Conservation (phyloP, 805 yeast genomes). For the Yarrowia sp. region DNA sequence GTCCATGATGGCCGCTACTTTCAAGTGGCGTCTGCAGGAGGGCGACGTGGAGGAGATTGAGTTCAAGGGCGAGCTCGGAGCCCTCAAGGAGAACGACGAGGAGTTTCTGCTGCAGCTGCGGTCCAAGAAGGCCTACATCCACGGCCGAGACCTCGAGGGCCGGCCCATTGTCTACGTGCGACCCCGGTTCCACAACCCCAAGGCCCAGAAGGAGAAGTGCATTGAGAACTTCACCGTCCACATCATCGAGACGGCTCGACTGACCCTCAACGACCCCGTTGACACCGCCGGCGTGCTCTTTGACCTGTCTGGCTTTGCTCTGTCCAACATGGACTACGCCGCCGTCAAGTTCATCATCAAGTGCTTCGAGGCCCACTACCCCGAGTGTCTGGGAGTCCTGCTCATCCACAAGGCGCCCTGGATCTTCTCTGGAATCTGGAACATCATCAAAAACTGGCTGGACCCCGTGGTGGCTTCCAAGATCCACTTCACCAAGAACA, state of each 20-base stretch:
- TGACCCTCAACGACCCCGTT: slow-evolving; percentile 67
- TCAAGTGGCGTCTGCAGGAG: slow-evolving; percentile 71
- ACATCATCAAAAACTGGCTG: slow-evolving; percentile 85
- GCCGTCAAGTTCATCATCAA: slow-evolving; percentile 87
- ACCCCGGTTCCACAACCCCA: slow-evolving; percentile 70
- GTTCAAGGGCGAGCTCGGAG: slow-evolving; percentile 68
- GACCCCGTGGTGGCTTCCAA: slow-evolving; percentile 96
- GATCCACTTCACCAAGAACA: slow-evolving; percentile 73
- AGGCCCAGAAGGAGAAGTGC: slow-evolving; percentile 66
- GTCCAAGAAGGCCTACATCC: slow-evolving; percentile 66
- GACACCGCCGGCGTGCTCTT: slow-evolving; percentile 83
- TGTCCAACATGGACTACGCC: slow-evolving; percentile 88
- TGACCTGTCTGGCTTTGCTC: slow-evolving; percentile 80
- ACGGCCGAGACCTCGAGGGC: slow-evolving; percentile 68
- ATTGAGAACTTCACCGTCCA: slow-evolving; percentile 72
- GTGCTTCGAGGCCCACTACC: slow-evolving; percentile 94
- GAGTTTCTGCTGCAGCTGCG: slow-evolving; percentile 53
- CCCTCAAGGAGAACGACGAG: slow-evolving; percentile 47
- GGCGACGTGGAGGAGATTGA: slow-evolving; percentile 60
- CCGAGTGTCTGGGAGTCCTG: slow-evolving; percentile 83
- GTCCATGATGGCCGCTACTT: slow-evolving; percentile 67
- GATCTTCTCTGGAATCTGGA: slow-evolving; percentile 95
- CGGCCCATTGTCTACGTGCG: slow-evolving; percentile 82
- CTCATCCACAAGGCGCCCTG: slow-evolving; percentile 94
- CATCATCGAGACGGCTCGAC: slow-evolving; percentile 77